These are phyloP conservation scores for Solanum verrucosum DNA, from an alignment of 257 asterid species.

Conservation along the genomic window DNA sequence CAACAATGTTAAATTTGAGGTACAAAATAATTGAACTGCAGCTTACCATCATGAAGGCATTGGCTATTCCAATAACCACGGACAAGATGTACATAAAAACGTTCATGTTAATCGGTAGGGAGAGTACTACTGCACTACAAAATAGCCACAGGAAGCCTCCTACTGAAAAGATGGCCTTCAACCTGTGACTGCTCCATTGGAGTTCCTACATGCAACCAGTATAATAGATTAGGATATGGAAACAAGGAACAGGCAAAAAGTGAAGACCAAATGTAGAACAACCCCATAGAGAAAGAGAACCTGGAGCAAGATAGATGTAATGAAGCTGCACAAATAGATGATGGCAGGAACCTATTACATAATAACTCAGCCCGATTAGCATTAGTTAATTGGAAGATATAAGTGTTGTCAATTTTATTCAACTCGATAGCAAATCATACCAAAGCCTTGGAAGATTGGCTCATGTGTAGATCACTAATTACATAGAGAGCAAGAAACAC, in stretches of 20 bases:
- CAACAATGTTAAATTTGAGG: background rate
- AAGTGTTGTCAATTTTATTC: background rate
- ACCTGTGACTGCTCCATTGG: constrained; percentile 45
- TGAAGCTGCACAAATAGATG: constrained; percentile 77
- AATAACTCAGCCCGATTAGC: background rate
- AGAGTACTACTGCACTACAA: constrained; percentile 53
- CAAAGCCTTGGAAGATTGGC: constrained; percentile 73
- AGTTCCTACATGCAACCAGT: background rate
- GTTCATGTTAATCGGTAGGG: constrained; percentile 53
- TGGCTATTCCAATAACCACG: constrained; percentile 58
- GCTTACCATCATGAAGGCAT: constrained; percentile 49
- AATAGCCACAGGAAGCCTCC: constrained; percentile 81
- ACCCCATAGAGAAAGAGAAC: constrained; percentile 65
- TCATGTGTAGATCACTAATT: constrained; percentile 67
- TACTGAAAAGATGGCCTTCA: constrained; percentile 44
- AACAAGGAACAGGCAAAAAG: background rate
- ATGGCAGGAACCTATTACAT: constrained; percentile 66
- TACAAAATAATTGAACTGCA: background rate
- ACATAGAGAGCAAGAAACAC: constrained; percentile 75
- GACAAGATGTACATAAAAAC: constrained; percentile 48
- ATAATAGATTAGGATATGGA: background rate
- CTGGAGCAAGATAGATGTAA: constrained; percentile 70
- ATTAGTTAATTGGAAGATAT: background rate
- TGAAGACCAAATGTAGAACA: background rate
- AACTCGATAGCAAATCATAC: constrained; percentile 16